Percentiles rank a stretch among this genome's conserved stretches.
Conservation (phyloP, 176 grass and related monocot genomes). For the Carex parvula region DNA sequence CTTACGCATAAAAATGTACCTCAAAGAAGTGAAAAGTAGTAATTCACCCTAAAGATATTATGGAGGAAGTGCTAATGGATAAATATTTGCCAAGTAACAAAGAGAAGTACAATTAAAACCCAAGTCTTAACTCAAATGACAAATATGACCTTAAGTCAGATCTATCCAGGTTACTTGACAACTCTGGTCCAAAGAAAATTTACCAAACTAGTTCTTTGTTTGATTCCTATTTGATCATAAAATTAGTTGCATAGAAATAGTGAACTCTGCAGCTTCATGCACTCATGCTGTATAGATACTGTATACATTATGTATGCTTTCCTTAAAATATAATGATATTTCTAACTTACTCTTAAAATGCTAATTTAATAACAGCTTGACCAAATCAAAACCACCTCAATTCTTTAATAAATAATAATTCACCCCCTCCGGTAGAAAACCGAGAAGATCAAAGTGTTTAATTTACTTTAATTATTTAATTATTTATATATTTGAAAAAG, state of each 20-base stretch:
- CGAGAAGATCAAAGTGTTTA: background rate
- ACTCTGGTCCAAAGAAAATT: background rate
- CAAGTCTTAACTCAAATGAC: background rate
- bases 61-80: background rate
- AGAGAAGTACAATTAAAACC: background rate
- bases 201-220: background rate
- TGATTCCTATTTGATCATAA: background rate
- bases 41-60: conserved; percentile 10
- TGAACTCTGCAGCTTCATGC: background rate
- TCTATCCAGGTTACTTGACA: background rate
- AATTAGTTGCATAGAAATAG: background rate
- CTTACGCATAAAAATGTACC: background rate
- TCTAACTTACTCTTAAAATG: background rate
- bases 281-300: background rate
- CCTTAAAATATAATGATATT: background rate
- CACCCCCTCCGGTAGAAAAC: background rate
- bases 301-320: background rate
- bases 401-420: background rate
- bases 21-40: background rate
- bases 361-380: background rate
- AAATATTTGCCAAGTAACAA: background rate
- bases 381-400: background rate
- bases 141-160: background rate
- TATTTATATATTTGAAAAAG: background rate
- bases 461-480: background rate